phyloP scores from a whole-genome alignment of 371 early-diverging fungal genomes.

The Apophysomyces elegans region DNA sequence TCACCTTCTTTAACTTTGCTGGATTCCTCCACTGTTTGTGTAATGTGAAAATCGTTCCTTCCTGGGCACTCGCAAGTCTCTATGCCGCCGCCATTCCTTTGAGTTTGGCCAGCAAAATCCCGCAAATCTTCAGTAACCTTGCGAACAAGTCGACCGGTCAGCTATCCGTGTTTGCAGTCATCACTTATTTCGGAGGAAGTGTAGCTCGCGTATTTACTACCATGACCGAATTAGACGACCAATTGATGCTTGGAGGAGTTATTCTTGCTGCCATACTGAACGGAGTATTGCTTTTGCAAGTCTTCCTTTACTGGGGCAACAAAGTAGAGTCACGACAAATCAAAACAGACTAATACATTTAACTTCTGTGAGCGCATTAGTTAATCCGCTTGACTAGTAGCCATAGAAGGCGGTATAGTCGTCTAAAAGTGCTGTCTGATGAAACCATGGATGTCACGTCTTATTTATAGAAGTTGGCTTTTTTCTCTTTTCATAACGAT shows the following conservation, averaged over 20 bases:
- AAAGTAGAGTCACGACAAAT: background rate
- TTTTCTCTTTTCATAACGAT: background rate
- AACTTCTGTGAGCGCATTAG: background rate
- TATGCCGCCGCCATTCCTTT: slow-evolving; percentile 86
- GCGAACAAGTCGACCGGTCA: slow-evolving; percentile 85
- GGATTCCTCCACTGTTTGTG: slow-evolving; percentile 50
- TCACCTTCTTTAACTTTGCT: slow-evolving; percentile 33
- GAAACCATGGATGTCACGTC: background rate
- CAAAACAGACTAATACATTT: slow-evolving; percentile 1
- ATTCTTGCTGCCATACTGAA: slow-evolving; percentile 76
- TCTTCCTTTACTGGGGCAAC: slow-evolving; percentile 77
- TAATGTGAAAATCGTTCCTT: slow-evolving; percentile 30
- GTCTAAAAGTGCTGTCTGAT: background rate
- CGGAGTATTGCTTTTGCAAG: slow-evolving; percentile 80
- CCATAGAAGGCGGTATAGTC: background rate
- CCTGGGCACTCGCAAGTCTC: slow-evolving; percentile 58
- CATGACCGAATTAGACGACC: slow-evolving; percentile 84
- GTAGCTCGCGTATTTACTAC: slow-evolving; percentile 92
- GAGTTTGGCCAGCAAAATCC: slow-evolving; percentile 78
- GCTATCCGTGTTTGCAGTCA: slow-evolving; percentile 85
- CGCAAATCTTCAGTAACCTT: slow-evolving; percentile 86
- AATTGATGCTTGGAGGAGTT: slow-evolving; percentile 71
- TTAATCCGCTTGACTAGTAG: background rate
- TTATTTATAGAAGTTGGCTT: background rate
- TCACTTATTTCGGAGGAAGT: slow-evolving; percentile 84